These are phyloP conservation scores for Phytophthora hybrid DNA, from an alignment of 352 stramenopile species.

Conservation along the genomic window DNA sequence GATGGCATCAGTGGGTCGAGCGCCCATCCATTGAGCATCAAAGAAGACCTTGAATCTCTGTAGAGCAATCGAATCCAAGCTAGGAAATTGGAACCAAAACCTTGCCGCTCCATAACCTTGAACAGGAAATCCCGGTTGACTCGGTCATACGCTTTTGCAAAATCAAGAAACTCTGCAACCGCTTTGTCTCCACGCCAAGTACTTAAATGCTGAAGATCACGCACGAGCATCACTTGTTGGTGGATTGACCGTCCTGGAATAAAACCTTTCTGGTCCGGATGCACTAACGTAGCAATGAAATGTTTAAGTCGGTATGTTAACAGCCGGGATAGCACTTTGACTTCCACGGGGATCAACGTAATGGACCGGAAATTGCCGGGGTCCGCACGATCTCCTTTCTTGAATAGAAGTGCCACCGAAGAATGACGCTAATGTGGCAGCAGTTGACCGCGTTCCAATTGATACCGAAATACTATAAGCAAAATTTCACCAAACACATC, in stretches of 20 bases:
- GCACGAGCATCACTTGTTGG: conserved; percentile 6
- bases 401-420: background rate
- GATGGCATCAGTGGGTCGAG: background rate
- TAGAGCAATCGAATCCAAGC: background rate
- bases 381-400: too few species aligned
- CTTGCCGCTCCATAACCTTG: conserved; percentile 1
- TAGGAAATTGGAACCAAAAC: background rate
- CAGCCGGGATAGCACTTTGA: background rate
- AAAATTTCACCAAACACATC: conserved; percentile 6
- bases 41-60: too few species aligned
- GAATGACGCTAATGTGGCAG: background rate
- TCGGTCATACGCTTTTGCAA: conserved; percentile 6
- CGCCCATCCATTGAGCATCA: too few species aligned
- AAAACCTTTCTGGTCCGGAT: conserved; percentile 10
- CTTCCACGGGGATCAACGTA: too few species aligned
- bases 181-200: background rate
- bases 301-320: conserved; percentile 4
- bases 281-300: background rate
- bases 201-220: background rate
- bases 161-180: background rate
- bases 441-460: background rate
- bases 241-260: background rate
- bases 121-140: background rate
- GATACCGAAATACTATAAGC: background rate
- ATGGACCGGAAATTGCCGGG: too few species aligned